Evolutionary conservation across 495 filamentous ascomycete species (phyloP), one percentile per base, ranked within the genome.

Genomic region (Trichocladium antarcticum): DNA sequence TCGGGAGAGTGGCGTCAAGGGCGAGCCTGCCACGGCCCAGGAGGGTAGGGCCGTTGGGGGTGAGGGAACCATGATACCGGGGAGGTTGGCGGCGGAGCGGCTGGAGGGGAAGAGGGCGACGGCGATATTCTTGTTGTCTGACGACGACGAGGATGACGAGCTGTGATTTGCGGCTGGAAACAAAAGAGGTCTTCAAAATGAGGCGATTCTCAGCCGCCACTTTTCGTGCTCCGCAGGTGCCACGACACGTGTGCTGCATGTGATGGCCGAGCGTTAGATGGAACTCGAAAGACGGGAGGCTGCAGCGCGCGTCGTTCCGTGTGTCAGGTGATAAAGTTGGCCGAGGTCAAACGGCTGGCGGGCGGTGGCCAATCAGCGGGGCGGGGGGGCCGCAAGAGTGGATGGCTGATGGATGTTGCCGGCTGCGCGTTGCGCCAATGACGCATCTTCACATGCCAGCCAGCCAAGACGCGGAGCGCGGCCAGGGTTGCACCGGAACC

Each of bases 121-220:
- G 9, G 47, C 49, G 22, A 57, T 60, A 24, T 60, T 60, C 39
- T 16, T 60, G 29, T 52, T 45, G 29, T 52, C 49, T 34, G 54
- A 57, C 37, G 54, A 60, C 21, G 57, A 60, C 36, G 57, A 60
- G 45, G 57, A 57, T 24, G 57, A 60, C 34, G 57, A 60, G 35
- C 57, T 60, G 20, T 60, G 51, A 56, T 29, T 39, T 40, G 37
- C n/a, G n/a, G n/a, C n/a, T n/a, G n/a, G n/a, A n/a, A n/a, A n/a
- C n/a, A n/a, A n/a, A n/a, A n/a, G n/a, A n/a, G n/a, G n/a, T 37
- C 5, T 15, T 5, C 32, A 35, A 27, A 27, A 27, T 27, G 24
- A 27, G 24, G 24, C 24, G 24, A 27, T 27, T 27, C n/a, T 27
- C 24, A 27, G 24, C 32, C 12, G 10, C 32, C 32, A 35, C 32